These are phyloP conservation scores for Pythium volutum DNA, from an alignment of 352 stramenopile species.

Conservation along the genomic window DNA sequence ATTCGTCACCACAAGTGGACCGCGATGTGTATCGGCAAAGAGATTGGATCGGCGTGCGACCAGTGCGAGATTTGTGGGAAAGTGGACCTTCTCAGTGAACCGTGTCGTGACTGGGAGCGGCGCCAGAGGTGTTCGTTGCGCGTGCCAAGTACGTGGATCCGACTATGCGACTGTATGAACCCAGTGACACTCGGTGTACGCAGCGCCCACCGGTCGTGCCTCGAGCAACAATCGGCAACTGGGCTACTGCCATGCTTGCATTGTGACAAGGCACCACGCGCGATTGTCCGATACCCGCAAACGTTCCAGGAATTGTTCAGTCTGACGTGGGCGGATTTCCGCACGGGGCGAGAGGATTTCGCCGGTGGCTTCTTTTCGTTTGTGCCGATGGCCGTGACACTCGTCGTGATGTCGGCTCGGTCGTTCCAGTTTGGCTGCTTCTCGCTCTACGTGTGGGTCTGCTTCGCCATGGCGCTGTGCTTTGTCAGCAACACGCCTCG, in stretches of 20 bases:
- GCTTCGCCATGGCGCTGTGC: constrained; percentile 35
- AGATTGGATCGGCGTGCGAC: constrained; percentile 28
- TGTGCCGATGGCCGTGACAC: constrained; percentile 33
- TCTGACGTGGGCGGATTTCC: constrained; percentile 36
- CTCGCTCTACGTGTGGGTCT: constrained; percentile 37
- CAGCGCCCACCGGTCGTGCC: constrained; percentile 36
- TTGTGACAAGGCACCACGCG: constrained; percentile 17
- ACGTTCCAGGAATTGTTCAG: constrained; percentile 28
- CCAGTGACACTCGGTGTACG: constrained; percentile 21
- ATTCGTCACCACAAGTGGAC: constrained; percentile 27
- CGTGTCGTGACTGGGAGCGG: constrained; percentile 29
- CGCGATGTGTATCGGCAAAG: constrained; percentile 27
- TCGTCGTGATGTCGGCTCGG: constrained; percentile 31
- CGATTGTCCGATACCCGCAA: constrained; percentile 24
- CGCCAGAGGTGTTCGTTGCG: constrained; percentile 26
- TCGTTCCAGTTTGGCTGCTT: constrained; percentile 34
- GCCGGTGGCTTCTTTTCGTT: constrained; percentile 42
- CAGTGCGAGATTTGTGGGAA: constrained; percentile 37
- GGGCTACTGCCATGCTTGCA: constrained; percentile 6
- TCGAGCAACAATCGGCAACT: constrained; percentile 16
- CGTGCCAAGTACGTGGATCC: constrained; percentile 42
- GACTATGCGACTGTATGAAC: constrained; percentile 38
- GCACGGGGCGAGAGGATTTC: constrained; percentile 29
- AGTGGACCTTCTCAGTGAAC: constrained; percentile 30
- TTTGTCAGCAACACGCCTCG: constrained; percentile 45